Percentiles rank a stretch among this genome's conserved stretches.
phyloP scores from a whole-genome alignment of 306 rosid species.

The Luffa aegyptiaca region DNA sequence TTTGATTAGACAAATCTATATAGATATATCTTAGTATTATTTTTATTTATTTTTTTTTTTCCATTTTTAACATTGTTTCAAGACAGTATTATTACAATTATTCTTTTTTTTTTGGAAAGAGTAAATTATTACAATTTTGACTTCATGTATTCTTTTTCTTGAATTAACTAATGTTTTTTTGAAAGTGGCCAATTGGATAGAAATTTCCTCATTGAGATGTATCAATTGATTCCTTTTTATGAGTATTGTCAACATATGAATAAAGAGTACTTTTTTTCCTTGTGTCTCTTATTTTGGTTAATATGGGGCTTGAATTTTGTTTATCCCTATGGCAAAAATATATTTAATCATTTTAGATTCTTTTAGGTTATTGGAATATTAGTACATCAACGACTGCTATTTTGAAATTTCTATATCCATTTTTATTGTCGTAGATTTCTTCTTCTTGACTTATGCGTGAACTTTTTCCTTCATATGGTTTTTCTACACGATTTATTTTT shows the following conservation, averaged over 20 bases:
- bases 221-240: background rate
- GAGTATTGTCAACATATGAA: background rate
- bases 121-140: background rate
- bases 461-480: no score
- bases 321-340: background rate
- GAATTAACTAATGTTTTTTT: background rate
- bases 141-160: background rate
- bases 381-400: background rate
- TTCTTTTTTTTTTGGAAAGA: no score
- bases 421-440: no score
- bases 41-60: background rate
- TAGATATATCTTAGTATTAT: background rate
- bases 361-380: no score
- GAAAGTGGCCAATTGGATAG: background rate
- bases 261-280: background rate
- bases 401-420: background rate
- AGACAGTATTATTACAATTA: background rate
- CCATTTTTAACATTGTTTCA: background rate
- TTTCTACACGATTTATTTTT: no score
- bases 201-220: background rate
- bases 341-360: no score
- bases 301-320: no score
- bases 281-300: background rate
- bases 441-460: no score
- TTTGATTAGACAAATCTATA: background rate